These are phyloP conservation scores for Toxoplasma gondii DNA, from an alignment of 169 alveolate genomes.

Conservation along the genomic window DNA sequence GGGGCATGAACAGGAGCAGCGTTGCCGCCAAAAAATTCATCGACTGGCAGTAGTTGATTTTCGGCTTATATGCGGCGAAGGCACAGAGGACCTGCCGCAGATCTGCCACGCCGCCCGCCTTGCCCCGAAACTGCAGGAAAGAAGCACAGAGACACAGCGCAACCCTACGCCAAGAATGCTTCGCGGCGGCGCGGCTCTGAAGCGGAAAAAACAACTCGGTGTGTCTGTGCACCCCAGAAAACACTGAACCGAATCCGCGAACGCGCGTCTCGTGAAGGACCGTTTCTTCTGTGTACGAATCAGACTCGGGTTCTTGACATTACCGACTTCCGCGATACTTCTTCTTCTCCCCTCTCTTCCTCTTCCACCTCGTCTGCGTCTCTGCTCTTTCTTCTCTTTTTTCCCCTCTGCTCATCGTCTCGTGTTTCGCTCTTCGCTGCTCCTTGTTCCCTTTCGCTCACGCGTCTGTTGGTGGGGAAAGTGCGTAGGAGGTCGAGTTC, in stretches of 20 bases:
- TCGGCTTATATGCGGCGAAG: conserved; percentile 85
- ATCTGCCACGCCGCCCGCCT: conserved; percentile 70
- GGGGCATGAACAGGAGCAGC: conserved; percentile 81
- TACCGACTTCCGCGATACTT: too few species aligned
- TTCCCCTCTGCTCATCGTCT: neutral
- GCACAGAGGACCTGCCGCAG: conserved; percentile 84
- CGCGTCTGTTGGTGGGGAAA: conserved; percentile 83
- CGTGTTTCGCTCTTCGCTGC: neutral
- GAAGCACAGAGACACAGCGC: neutral
- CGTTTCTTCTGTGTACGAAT: too few species aligned
- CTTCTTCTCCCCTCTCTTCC: too few species aligned
- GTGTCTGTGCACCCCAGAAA: neutral
- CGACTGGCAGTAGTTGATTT: conserved; percentile 83
- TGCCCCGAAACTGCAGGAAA: neutral
- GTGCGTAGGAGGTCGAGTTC: conserved; percentile 85
- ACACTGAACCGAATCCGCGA: neutral
- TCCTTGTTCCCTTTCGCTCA: conserved; percentile 34
- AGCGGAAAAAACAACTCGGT: neutral
- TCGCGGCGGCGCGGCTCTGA: neutral
- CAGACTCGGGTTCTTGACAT: too few species aligned
- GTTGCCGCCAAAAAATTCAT: conserved; percentile 85
- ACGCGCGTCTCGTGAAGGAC: too few species aligned
- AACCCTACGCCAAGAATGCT: neutral
- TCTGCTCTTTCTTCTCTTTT: too few species aligned
- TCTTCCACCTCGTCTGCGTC: too few species aligned